Percentiles rank a stretch among this genome's conserved stretches.
Evolutionary conservation across 208 protist species (phyloP).

Genomic region (Acanthamoeba royreba): DNA sequence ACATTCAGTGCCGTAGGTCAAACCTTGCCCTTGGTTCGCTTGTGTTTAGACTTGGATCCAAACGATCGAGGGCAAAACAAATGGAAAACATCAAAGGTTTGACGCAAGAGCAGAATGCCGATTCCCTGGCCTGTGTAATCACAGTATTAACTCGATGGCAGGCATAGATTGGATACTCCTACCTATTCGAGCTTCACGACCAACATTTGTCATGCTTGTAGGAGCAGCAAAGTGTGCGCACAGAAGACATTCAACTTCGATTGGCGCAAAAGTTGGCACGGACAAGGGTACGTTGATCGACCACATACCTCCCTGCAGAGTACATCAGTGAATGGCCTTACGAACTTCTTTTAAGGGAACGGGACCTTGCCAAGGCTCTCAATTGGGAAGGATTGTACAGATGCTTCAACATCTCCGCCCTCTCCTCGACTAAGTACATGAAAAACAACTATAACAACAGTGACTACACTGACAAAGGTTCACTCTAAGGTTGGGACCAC

Average conservation of each 20-base stretch:
- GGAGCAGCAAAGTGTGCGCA: not conserved
- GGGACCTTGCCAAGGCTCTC: not conserved
- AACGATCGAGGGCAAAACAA: not conserved
- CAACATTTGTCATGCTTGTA: too few relatives aligned
- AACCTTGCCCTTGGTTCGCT: not conserved
- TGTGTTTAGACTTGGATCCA: not conserved
- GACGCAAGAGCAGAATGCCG: not conserved
- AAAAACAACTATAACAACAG: not conserved
- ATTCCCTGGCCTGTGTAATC: not conserved
- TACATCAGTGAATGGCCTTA: too few relatives aligned
- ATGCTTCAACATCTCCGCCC: too few relatives aligned
- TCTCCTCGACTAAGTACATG: not conserved
- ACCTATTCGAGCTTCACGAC: too few relatives aligned
- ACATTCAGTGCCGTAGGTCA: too few relatives aligned
- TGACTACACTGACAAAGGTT: not conserved
- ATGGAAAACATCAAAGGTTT: not conserved
- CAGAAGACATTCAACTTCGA: not conserved
- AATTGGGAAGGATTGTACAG: too few relatives aligned
- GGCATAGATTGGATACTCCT: not conserved
- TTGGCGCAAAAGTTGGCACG: not conserved
- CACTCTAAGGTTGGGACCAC: not conserved
- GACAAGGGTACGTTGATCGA: not conserved
- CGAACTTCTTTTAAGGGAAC: not conserved
- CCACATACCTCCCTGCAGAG: not conserved
- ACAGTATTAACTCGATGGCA: too few relatives aligned